Evolutionary conservation across 305 asterid species (phyloP), one percentile per base, ranked within the genome.

Genomic region (Ajuga reptans): DNA sequence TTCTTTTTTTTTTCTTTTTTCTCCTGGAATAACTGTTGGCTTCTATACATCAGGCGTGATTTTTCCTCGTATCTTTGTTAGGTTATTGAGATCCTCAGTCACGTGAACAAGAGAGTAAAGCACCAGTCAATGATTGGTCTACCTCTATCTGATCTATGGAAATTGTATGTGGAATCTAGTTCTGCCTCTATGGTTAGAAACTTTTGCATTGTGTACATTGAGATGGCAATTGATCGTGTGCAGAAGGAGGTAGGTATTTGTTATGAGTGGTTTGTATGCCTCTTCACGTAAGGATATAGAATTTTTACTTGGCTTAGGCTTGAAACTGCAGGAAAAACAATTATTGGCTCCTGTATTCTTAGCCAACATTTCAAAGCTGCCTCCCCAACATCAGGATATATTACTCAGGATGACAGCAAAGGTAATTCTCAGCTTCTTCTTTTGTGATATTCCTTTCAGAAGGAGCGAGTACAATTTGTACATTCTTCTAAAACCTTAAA

Each of bases 41-140:
- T 74, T 64, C 42, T 73, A 36, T 50, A 59, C 57, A 39, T 51
- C 36, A 43, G 52, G 18, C 47, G 37, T 75, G 67, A 72, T 50
- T 76, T 58, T 52, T 80, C 34, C 37, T 62, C 54, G 18, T 27
- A 42, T 68, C 49, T 31, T 72, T 73, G 49, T 50, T 76, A 92
- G 98, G 98, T 92, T 74, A 82, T 92, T 61, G 98, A 92, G 82
- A 83, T 92, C 79, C 78, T 90, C 78, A 87, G 89, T 75, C 98
- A 92, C 50, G 95, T 90, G 71, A 92, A 92, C 90, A 88, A 88
- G 85, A 85, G 98, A 82, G 92, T 90, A 72, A 92, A 90, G 78
- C 87, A 90, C 78, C 97, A 84, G 82, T 76, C 36, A 37, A 81
- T 71, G 29, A 85, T 90, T 77, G 89, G 89, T 66, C 82, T 92